Percentiles rank a stretch among this genome's conserved stretches.
phyloP scores from a whole-genome alignment of 495 filamentous ascomycete species.

The Lineolata rhizophorae region DNA sequence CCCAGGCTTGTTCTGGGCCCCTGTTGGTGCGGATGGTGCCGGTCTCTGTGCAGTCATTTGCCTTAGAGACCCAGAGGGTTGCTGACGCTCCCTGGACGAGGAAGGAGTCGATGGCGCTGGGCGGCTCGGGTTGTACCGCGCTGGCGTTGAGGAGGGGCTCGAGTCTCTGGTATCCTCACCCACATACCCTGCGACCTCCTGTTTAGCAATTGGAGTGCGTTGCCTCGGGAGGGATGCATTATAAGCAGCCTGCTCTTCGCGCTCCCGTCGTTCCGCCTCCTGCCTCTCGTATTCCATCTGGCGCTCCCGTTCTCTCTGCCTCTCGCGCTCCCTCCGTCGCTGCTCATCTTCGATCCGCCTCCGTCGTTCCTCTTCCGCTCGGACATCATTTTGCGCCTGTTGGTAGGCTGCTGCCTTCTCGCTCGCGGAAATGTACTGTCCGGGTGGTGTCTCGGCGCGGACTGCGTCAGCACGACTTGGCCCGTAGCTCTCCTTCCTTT shows the following conservation, averaged over 20 bases:
- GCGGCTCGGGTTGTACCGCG: slow-evolving; percentile 65
- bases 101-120: slow-evolving; percentile 38
- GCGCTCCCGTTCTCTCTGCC: slow-evolving; percentile 24
- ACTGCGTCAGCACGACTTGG: slow-evolving; percentile 9
- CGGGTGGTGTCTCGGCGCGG: slow-evolving; percentile 5
- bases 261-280: slow-evolving; percentile 33
- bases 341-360: slow-evolving; percentile 9
- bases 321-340: slow-evolving; percentile 26
- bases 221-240: slow-evolving; percentile 69
- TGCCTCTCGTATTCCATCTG: slow-evolving; percentile 20
- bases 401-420: slow-evolving; percentile 3
- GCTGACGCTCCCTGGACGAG: slow-evolving; percentile 22
- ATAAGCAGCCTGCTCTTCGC: slow-evolving; percentile 59
- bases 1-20: neutral
- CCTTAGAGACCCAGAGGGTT: slow-evolving; percentile 22
- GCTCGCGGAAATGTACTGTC: neutral
- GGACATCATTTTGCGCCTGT: slow-evolving; percentile 9
- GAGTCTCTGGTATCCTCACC: slow-evolving; percentile 21
- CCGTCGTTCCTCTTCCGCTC: slow-evolving; percentile 7
- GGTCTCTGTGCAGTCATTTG: slow-evolving; percentile 31
- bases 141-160: slow-evolving; percentile 15
- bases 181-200: slow-evolving; percentile 46
- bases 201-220: slow-evolving; percentile 57
- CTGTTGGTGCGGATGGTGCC: slow-evolving; percentile 32
- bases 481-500: slow-evolving; percentile 24